These are phyloP conservation scores for Colletotrichum graminicola DNA, from an alignment of 2,329 filamentous ascomycete genomes.

Conservation along the genomic window DNA sequence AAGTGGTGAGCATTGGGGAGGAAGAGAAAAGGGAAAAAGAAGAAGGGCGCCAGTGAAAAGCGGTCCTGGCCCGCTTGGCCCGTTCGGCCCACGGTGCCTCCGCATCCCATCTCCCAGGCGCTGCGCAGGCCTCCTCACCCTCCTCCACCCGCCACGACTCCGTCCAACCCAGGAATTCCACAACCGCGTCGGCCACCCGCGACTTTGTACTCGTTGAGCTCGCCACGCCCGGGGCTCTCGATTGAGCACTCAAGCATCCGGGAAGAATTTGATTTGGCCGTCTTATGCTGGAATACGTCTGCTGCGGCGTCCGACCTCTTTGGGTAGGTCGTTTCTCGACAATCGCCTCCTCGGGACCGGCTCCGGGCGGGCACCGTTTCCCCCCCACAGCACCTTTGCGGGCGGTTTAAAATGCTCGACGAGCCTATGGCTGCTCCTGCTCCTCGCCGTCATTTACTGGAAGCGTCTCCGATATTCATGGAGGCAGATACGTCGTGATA, in stretches of 20 bases:
- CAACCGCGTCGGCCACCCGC: conserved; percentile 56
- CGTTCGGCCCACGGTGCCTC: conserved; percentile 42
- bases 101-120: conserved; percentile 42
- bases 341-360: conserved; percentile 39
- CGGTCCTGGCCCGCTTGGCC: conserved; percentile 42
- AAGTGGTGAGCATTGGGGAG: conserved; percentile 46
- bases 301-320: conserved; percentile 4
- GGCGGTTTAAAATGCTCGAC: conserved; percentile 4
- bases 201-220: conserved; percentile 77
- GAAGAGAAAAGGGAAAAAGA: conserved; percentile 49
- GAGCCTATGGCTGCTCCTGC: no score
- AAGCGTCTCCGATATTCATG: conserved; percentile 19
- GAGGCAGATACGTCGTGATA: conserved; percentile 24
- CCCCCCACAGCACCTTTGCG: conserved; percentile 23
- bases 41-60: conserved; percentile 43
- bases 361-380: conserved; percentile 23
- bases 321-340: conserved; percentile 38
- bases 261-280: conserved; percentile 15
- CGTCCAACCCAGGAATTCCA: conserved; percentile 48
- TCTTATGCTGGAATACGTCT: conserved; percentile 12
- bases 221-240: conserved; percentile 57
- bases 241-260: conserved; percentile 50
- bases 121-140: conserved; percentile 44
- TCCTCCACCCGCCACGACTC: conserved; percentile 50
- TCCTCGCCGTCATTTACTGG: background rate